Percentiles rank a stretch among this genome's conserved stretches.
phyloP scores from a whole-genome alignment of 2,329 filamentous ascomycete genomes.

The Nemania diffusa region DNA sequence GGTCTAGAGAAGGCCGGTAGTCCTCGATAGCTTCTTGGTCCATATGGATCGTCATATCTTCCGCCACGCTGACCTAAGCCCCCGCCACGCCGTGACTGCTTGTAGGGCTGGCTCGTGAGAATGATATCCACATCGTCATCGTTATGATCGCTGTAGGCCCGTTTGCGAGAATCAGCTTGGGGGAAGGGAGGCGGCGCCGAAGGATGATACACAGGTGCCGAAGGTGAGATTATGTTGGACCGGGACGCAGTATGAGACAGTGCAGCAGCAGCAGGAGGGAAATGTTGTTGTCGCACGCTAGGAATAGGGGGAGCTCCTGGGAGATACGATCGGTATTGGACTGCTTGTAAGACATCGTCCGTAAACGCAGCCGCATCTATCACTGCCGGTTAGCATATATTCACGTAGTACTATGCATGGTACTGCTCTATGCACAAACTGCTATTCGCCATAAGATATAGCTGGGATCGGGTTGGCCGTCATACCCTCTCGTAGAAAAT shows the following conservation, averaged over 20 bases:
- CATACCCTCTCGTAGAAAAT: conserved; percentile 77
- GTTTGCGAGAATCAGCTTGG: conserved; percentile 59
- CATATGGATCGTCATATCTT: conserved; percentile 49
- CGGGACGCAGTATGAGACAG: conserved; percentile 35
- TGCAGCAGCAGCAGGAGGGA: conserved; percentile 25
- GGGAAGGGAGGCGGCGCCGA: conserved; percentile 30
- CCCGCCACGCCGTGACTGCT: conserved; percentile 68
- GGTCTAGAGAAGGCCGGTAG: conserved; percentile 22
- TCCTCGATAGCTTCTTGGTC: conserved; percentile 46
- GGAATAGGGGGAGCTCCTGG: conserved; percentile 60
- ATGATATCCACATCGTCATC: conserved; percentile 53
- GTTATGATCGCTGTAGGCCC: conserved; percentile 65
- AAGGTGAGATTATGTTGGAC: conserved; percentile 31
- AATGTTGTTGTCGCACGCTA: conserved; percentile 23
- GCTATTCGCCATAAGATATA: background rate
- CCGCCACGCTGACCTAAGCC: conserved; percentile 50
- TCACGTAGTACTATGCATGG: background rate
- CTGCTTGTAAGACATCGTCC: conserved; percentile 74
- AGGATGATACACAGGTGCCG: conserved; percentile 27
- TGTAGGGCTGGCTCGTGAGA: conserved; percentile 55
- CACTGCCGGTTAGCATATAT: conserved; percentile 19
- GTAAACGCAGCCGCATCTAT: conserved; percentile 71
- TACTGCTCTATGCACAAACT: background rate
- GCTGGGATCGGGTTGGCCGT: conserved; percentile 13
- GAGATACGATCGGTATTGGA: conserved; percentile 70